Percentiles rank a stretch among this genome's conserved stretches.
These are phyloP conservation scores for Aspergillus persii DNA, from an alignment of 2,329 filamentous ascomycete species.

Conservation along the genomic window DNA sequence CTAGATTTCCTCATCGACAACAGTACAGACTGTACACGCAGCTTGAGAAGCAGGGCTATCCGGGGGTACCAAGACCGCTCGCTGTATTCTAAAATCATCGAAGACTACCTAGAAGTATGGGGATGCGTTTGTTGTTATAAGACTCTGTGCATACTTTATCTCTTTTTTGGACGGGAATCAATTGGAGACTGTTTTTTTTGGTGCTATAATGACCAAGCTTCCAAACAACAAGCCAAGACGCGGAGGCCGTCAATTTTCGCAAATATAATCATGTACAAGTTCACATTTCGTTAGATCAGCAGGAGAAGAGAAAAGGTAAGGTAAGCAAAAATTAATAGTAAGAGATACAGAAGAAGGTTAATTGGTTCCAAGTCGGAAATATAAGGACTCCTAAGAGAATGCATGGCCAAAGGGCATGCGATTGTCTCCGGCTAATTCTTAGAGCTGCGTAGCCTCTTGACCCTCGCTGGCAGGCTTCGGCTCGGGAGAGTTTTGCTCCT, in stretches of 20 bases:
- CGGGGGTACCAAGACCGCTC: constrained; percentile 22
- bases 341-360: constrained; percentile 17
- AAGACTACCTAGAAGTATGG: constrained; percentile 22
- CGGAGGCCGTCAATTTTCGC: neutral
- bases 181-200: constrained; percentile 28
- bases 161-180: constrained; percentile 28
- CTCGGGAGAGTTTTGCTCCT: constrained; percentile 35
- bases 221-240: neutral
- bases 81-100: constrained; percentile 35
- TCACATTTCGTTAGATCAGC: constrained; percentile 18
- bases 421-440: constrained; percentile 17
- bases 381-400: constrained; percentile 12
- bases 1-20: constrained; percentile 20
- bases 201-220: constrained; percentile 10
- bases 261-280: constrained; percentile 15
- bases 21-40: neutral
- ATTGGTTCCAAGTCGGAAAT: neutral
- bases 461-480: constrained; percentile 49
- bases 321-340: constrained; percentile 11
- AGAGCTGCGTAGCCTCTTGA: constrained; percentile 43
- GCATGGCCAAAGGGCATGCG: constrained; percentile 15
- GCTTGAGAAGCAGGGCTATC: constrained; percentile 10
- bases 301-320: neutral
- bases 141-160: constrained; percentile 34
- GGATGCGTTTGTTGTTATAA: constrained; percentile 21